A percentile compares a stretch with the other conserved stretches of the same genome.
These are phyloP conservation scores for Penicillium malachiteum DNA, from an alignment of 495 filamentous ascomycete species.

Conservation along the genomic window DNA sequence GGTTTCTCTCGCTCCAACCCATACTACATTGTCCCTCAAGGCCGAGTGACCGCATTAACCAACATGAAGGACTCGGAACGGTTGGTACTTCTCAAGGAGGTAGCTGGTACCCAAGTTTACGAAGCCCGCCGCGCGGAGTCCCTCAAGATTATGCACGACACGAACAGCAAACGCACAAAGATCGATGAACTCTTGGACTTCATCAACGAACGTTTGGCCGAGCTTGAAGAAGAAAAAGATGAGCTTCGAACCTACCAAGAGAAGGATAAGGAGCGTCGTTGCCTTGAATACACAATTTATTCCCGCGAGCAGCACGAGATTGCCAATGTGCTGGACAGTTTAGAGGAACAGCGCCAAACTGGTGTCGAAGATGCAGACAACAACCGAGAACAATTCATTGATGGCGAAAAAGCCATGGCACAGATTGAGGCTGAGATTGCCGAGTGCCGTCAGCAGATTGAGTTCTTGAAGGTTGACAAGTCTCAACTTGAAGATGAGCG, in stretches of 20 bases:
- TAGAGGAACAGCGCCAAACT: conserved; percentile 77
- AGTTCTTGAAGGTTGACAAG: conserved; percentile 85
- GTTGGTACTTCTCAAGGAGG: conserved; percentile 88
- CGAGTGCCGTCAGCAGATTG: conserved; percentile 75
- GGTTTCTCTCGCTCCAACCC: conserved; percentile 97
- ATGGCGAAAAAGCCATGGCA: conserved; percentile 77
- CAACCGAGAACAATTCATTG: conserved; percentile 71
- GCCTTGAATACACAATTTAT: conserved; percentile 92
- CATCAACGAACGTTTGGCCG: conserved; percentile 83
- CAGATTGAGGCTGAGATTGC: conserved; percentile 75
- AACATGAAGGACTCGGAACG: conserved; percentile 97
- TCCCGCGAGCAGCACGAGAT: conserved; percentile 82
- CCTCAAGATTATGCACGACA: conserved; percentile 95
- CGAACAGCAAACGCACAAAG: conserved; percentile 88
- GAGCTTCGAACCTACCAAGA: conserved; percentile 90
- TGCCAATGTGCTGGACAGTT: conserved; percentile 69
- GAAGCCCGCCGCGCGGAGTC: conserved; percentile 87
- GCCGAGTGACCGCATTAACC: conserved; percentile 90
- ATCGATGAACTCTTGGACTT: conserved; percentile 90
- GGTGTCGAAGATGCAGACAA: conserved; percentile 82
- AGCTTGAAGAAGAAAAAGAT: conserved; percentile 96
- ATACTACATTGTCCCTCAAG: conserved; percentile 98
- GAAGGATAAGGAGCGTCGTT: conserved; percentile 88
- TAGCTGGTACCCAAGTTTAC: conserved; percentile 95
- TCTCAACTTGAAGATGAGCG: conserved; percentile 86